A percentile compares a stretch with the other conserved stretches of the same genome.
Evolutionary conservation across 148 eudicot species (phyloP).

Genomic region (Rhododendron mucronatum): DNA sequence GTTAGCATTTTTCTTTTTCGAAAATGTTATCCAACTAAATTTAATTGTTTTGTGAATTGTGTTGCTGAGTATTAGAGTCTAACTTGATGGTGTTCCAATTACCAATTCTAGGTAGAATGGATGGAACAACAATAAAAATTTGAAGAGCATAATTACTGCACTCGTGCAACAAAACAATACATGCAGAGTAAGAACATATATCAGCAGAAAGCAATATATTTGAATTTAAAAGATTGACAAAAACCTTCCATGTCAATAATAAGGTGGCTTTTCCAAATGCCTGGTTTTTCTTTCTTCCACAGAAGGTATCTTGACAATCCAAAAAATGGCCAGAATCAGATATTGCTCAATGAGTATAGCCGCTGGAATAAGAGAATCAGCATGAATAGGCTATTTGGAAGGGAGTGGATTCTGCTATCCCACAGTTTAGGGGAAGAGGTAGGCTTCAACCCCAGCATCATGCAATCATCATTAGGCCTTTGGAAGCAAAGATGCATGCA

Average conservation of each 20-base stretch:
- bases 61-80: not conserved
- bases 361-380: not conserved
- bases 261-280: not conserved
- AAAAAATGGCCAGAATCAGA: not conserved
- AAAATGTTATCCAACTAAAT: not conserved
- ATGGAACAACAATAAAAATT: not conserved
- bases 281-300: conserved; percentile 3
- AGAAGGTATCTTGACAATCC: not conserved
- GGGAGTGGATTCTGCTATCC: not conserved
- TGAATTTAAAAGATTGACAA: not conserved
- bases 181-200: not conserved
- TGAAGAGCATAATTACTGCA: conserved; percentile 3
- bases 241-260: not conserved
- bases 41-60: not conserved
- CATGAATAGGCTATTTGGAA: conserved; percentile 7
- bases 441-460: not conserved
- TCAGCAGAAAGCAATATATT: not conserved
- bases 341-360: not conserved
- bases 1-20: not conserved
- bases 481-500: conserved; percentile 42
- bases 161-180: not conserved
- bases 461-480: conserved; percentile 34
- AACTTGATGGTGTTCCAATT: not conserved
- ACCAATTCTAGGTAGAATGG: not conserved
- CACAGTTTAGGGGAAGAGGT: conserved; percentile 5